Percentiles rank a stretch among this genome's conserved stretches.
Conservation (phyloP, 2,329 filamentous ascomycete genomes). For the Xylaria multiplex region DNA sequence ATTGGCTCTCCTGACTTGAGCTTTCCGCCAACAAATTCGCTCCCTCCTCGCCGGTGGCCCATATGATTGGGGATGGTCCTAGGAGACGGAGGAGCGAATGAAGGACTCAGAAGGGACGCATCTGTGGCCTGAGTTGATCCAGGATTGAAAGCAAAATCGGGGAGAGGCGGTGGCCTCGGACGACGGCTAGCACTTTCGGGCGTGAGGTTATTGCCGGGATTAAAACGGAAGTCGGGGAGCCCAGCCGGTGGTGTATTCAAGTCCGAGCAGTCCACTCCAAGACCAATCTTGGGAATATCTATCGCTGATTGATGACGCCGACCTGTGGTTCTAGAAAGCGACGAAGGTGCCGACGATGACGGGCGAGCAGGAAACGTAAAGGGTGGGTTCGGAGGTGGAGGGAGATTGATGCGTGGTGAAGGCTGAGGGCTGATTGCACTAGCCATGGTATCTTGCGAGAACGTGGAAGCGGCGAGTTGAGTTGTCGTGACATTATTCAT, state of each 20-base stretch:
- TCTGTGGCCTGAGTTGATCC: constrained; percentile 48
- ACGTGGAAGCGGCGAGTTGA: constrained; percentile 45
- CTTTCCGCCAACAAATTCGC: constrained; percentile 86
- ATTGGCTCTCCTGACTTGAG: constrained; percentile 67
- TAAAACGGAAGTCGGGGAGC: constrained; percentile 49
- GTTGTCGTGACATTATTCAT: constrained; percentile 41
- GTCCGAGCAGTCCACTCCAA: constrained; percentile 35
- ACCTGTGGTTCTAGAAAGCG: constrained; percentile 59
- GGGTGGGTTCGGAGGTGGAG: constrained; percentile 70
- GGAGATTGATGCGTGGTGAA: constrained; percentile 52
- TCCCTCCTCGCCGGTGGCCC: constrained; percentile 81
- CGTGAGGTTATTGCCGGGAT: constrained; percentile 49
- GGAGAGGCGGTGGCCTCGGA: constrained; percentile 56
- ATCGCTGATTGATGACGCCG: constrained; percentile 65
- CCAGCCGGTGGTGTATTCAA: constrained; percentile 41
- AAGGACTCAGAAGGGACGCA: constrained; percentile 61
- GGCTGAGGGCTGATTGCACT: constrained; percentile 47
- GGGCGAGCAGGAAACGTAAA: constrained; percentile 70
- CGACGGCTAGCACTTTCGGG: constrained; percentile 48
- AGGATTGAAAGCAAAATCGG: constrained; percentile 67
- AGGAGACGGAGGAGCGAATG: constrained; percentile 64
- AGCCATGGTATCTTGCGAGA: constrained; percentile 45
- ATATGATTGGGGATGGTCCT: constrained; percentile 67
- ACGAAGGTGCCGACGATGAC: constrained; percentile 59
- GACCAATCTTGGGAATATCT: constrained; percentile 49